Base-by-base conservation (phyloP, 1,139 yeast genomes). In the Scheffersomyces parashehatae region DNA sequence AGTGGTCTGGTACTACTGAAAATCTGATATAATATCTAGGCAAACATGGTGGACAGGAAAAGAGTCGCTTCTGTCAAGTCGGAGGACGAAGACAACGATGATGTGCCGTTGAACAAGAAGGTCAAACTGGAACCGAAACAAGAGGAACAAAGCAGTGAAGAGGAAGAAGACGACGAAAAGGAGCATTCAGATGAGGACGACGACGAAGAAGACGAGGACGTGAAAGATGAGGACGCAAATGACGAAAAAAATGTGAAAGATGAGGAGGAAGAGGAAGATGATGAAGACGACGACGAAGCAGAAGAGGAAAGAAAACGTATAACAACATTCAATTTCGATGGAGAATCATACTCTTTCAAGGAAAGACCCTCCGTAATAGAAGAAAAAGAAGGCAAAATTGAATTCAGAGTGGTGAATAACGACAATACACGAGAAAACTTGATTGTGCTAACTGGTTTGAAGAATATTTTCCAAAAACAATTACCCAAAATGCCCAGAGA, bases 401-500 rank as follows among this genome's bases (percentile, higher is more conserved):
- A 91, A 62, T 93, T 93, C 58, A 75, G 98, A 45, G 99, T 93
- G 39, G 99, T 93, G 30, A 93, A 93, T 64, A 93, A 93, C 65
- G 99, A 93, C 62, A 88, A 91, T 59, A 77, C 91, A 3, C 77
- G 79, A 52, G 99, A 95, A 56, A 88, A 82, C 63, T 72, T 93
- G 73, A 89, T 95, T 75, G 93, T 95, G 37, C 72, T 93, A 53
- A 93, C 98, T 0, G 99, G 99, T 1, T 69, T 93, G 48, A 93
- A 95, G 67, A 93, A 93, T 64, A 93, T 93, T 56, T 93, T 95
- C 64, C 99, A 93, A 64, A 91, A 91, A 58, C 99, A 93, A 65
- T 76, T 93, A 52, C 99, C 99, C 3, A 93, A 93, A 64, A 93
- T 93, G 99, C 99, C 99, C 29, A 80, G 95, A 49, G 98, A 95